Evolutionary conservation across 371 early-diverging fungal species (phyloP), one percentile per base, ranked within the genome.

Genomic region (Rhizomucor pusillus): DNA sequence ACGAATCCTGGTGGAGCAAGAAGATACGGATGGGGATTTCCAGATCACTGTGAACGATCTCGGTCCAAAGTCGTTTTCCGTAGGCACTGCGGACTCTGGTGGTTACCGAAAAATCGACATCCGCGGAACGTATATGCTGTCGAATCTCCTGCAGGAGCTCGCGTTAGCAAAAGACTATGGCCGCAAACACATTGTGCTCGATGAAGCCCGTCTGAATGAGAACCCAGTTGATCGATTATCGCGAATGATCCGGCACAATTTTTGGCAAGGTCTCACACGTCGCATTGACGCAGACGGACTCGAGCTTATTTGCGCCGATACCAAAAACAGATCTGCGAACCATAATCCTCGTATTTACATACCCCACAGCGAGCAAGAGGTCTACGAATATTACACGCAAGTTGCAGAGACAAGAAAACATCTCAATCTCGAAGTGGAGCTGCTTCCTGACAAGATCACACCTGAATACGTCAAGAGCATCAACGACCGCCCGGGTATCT

Each of bases 261-360:
- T 95, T 66, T 95, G 97, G 97, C 90, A 92, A 66, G 93, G 89
- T 0, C 68, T 96, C 29, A 93, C 93, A 1, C 75, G 97, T 34
- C 77, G 93, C 35, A 92, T 96, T 62, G 97, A 96, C 68, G 92
- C 89, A 29, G 79, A 89, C 16, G 93, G 92, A 1, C 71, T 96
- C 43, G 90, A 93, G 61, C 75, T 82, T 25, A 94, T 96, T 50
- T 88, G 88, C 63, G 76, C 75, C 18, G 97, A 96, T 65, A 90
- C 95, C 18, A 96, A 96, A 65, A 92, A 92, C 75, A 64, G 89
- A 46, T 71, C 71, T n/a, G 75, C 77, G 13, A 86, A 91, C 57
- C 86, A 85, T 24, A 70, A 69, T 11, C 87, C 89, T 6, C 84
- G 93, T 52, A 88, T 96, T 51, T 96, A 94, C 69, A 81, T 95